These are phyloP conservation scores for Mortierella polycephala DNA, from an alignment of 371 early-diverging fungal genomes.

Conservation along the genomic window DNA sequence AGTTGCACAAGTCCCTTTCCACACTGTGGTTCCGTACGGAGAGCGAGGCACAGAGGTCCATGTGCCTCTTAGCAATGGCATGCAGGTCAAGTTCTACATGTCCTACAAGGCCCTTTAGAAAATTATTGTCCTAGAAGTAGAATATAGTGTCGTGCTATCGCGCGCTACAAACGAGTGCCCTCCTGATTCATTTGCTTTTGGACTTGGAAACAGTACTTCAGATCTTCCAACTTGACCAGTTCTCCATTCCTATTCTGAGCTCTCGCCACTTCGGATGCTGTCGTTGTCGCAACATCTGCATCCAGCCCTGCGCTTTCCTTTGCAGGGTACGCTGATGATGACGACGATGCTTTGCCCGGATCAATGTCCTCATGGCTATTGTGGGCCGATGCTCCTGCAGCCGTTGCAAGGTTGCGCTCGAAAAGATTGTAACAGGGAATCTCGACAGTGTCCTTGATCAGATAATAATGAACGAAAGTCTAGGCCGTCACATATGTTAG, in stretches of 20 bases:
- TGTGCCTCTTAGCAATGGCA: conserved; percentile 8
- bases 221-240: conserved; percentile 27
- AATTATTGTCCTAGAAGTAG: no score
- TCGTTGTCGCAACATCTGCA: conserved; percentile 15
- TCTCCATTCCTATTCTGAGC: conserved; percentile 42
- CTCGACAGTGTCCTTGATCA: conserved; percentile 59
- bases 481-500: conserved; percentile 15
- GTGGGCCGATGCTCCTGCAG: conserved; percentile 5
- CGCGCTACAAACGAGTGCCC: no score
- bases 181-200: conserved; percentile 17
- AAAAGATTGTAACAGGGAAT: conserved; percentile 61
- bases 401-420: conserved; percentile 38
- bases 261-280: conserved; percentile 21
- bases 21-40: conserved; percentile 32
- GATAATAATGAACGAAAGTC: conserved; percentile 52
- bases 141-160: no score
- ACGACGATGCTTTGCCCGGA: background rate
- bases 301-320: background rate
- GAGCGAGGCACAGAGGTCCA: conserved; percentile 42
- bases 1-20: conserved; percentile 22
- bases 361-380: background rate
- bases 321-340: background rate
- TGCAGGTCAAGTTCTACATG: conserved; percentile 41
- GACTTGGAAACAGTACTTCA: conserved; percentile 32
- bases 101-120: conserved; percentile 34